A percentile compares a stretch with the other conserved stretches of the same genome.
Evolutionary conservation across 306 rosid species (phyloP).

Genomic region (Acacia crassicarpa): DNA sequence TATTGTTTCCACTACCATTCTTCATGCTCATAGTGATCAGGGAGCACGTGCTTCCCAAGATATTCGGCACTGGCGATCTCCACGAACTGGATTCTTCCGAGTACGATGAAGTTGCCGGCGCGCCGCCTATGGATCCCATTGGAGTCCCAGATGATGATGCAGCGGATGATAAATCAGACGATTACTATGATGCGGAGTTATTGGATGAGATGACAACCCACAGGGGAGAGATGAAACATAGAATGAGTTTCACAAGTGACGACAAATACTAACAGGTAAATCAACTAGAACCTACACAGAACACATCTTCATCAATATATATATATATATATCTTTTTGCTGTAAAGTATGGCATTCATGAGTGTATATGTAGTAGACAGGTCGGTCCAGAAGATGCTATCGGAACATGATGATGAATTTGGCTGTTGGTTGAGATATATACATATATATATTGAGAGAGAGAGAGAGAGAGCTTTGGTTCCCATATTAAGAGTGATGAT

Average conservation of each 20-base stretch:
- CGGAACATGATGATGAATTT: constrained; percentile 7
- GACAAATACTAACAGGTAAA: constrained; percentile 5
- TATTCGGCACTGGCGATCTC: not conserved
- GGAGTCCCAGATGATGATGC: not conserved
- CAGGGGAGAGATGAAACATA: constrained; percentile 16
- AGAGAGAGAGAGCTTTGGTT: not conserved
- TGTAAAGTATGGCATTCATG: not conserved
- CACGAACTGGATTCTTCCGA: constrained; percentile 10
- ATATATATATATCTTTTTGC: not conserved
- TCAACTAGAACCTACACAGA: not conserved
- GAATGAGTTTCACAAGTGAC: not conserved
- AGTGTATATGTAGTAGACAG: constrained; percentile 29
- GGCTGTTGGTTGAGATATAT: constrained; percentile 15
- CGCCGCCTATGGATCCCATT: not conserved
- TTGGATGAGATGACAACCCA: constrained; percentile 17
- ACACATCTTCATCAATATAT: not conserved
- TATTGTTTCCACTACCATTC: constrained; percentile 10
- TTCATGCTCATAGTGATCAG: not conserved
- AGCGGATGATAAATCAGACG: not conserved
- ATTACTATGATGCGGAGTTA: constrained; percentile 2
- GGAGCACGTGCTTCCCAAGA: not conserved
- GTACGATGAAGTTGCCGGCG: constrained; percentile 14
- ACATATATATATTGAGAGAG: not conserved
- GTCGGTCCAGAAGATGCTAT: constrained; percentile 40
- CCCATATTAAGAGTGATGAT: constrained; percentile 10